Evolutionary conservation across 192 early-diverging fungal species (phyloP).

Genomic region (Linnemannia hyalina): DNA sequence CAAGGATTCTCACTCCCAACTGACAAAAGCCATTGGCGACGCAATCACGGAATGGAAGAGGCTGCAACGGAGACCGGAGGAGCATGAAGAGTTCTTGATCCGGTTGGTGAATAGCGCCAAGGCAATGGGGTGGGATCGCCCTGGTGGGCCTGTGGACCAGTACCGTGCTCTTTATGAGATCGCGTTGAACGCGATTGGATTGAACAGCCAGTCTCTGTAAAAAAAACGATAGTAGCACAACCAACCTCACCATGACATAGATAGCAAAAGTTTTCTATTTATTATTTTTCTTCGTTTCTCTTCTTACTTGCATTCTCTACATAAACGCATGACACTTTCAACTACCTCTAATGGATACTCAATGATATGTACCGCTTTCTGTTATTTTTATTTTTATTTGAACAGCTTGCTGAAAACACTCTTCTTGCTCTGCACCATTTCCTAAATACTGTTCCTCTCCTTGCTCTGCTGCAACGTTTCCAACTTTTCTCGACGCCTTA

Average conservation of each 20-base stretch:
- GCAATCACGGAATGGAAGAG: constrained; percentile 45
- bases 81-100: constrained; percentile 61
- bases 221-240: neutral
- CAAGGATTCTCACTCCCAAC: constrained; percentile 26
- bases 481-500: too few species aligned
- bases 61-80: constrained; percentile 25
- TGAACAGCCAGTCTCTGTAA: constrained; percentile 3
- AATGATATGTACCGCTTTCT: too few species aligned
- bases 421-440: too few species aligned
- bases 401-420: too few species aligned
- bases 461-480: too few species aligned
- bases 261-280: constrained; percentile 2
- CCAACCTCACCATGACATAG: neutral
- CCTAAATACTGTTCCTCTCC: too few species aligned
- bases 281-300: neutral
- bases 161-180: constrained; percentile 60
- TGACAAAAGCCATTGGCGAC: constrained; percentile 59
- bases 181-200: constrained; percentile 37
- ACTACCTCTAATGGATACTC: too few species aligned
- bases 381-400: too few species aligned
- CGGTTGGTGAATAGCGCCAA: constrained; percentile 62
- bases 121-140: constrained; percentile 63
- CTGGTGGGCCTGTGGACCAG: constrained; percentile 63
- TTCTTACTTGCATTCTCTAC: neutral
- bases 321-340: neutral